Base-by-base conservation (phyloP, 164 flowering plant species). In the grape (Vitis vinifera) region DNA sequence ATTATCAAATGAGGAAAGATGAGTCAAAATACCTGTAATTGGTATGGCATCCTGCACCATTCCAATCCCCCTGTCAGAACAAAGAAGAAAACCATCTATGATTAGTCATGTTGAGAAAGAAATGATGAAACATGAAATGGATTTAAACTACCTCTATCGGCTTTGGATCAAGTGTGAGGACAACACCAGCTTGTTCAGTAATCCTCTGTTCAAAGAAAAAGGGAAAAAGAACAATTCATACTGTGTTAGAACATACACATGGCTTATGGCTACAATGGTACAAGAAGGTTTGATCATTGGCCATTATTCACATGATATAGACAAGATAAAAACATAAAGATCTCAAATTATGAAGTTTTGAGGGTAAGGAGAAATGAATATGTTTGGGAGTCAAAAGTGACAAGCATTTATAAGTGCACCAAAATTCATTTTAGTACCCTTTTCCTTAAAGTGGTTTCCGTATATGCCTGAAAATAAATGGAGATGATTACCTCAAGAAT, bases 161-260 rank as follows among this genome's bases (percentile, higher is more conserved):
- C 79, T 93, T 93, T 63, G 99, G 99, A 75, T 96, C 99, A 66
- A 96, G 92, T 12, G 95, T 30, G 72, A 96, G 97, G 61, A 93
- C 98, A 72, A 91, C 98, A 16, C 99, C 99, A 67, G 98, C 97
- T 90, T 91, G 96, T 70, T 93, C 99, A 76, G 98, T 95, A 72
- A 95, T 91, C 84, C 97, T 91, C 98, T 95, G 89, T 74, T n/a
- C 16, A 5, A 70, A 68, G 16, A 62, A 51, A 17, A 70, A 59
- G 64, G 17, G 16, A 52, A 58, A 44, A 65, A 59, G 48, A 68
- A 19, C 9, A 17, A n/a, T 15, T 62, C 19, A 29, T 9, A 16
- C 2, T 13, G 23, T 59, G 12, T 15, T 15, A 10, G 29, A 14
- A 60, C 19, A 30, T 47, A 55, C 10, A 50, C 5, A 68, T 61